These are phyloP conservation scores for Ilex paraguariensis DNA, from an alignment of 305 asterid species.

Conservation along the genomic window DNA sequence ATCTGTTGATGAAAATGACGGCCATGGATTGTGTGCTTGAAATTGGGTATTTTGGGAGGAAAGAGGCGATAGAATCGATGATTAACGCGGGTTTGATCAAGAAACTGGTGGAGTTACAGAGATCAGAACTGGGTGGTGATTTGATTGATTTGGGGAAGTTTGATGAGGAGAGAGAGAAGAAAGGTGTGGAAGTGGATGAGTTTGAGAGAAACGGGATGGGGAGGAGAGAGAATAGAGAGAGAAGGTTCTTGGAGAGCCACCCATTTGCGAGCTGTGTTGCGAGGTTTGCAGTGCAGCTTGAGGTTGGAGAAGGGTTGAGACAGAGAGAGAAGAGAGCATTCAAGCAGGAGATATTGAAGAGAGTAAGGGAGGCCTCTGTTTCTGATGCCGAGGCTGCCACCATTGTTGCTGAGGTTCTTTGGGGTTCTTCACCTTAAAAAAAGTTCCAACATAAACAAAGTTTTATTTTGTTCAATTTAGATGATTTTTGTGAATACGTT, in stretches of 20 bases:
- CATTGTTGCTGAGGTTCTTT: slow-evolving; percentile 65
- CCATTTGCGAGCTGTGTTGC: slow-evolving; percentile 49
- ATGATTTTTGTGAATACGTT: too few relatives aligned
- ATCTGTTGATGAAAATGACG: slow-evolving; percentile 19
- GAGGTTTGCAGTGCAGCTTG: slow-evolving; percentile 60
- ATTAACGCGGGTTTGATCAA: slow-evolving; percentile 37
- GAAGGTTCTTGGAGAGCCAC: slow-evolving; percentile 8
- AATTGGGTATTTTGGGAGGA: slow-evolving; percentile 65
- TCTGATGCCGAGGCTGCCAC: slow-evolving; percentile 70
- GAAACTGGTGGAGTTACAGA: slow-evolving; percentile 51
- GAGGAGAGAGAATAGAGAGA: too few relatives aligned
- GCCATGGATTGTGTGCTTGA: slow-evolving; percentile 58
- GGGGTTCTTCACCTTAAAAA: slow-evolving; percentile 72
- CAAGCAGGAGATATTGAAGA: slow-evolving; percentile 54
- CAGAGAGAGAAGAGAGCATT: slow-evolving; percentile 63
- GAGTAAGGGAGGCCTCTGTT: slow-evolving; percentile 43
- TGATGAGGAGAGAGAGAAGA: not conserved
- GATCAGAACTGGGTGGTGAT: slow-evolving; percentile 24
- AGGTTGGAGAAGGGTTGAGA: slow-evolving; percentile 75
- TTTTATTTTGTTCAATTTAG: too few relatives aligned
- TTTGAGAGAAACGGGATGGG: too few relatives aligned
- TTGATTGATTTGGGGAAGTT: slow-evolving; percentile 12
- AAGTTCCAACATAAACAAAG: too few relatives aligned
- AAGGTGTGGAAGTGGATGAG: too few relatives aligned
- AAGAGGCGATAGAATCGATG: slow-evolving; percentile 63